Evolutionary conservation across 179 eudicot genomes (phyloP).

Genomic region (Drosera spatulata): DNA sequence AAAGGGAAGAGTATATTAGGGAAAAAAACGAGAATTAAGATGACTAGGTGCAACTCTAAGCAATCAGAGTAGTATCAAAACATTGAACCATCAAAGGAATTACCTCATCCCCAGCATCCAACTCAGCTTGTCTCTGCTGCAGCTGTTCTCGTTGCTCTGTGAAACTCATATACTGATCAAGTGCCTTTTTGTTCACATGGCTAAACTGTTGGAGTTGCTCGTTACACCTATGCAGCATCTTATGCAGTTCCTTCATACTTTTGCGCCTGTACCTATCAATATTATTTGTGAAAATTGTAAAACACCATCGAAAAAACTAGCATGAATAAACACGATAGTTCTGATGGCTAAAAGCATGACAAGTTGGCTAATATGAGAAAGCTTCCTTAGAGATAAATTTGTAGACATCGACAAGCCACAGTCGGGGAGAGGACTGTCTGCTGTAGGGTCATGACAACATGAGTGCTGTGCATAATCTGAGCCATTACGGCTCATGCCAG

Average conservation of each 20-base stretch:
- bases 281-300: not conserved
- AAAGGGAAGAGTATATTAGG: constrained; percentile 1
- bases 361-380: not conserved
- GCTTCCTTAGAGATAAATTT: too few relatives aligned
- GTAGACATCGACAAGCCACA: too few relatives aligned
- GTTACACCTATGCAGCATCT: constrained; percentile 85
- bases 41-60: too few relatives aligned
- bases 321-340: not conserved
- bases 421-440: too few relatives aligned
- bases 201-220: constrained; percentile 93
- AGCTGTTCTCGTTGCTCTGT: constrained; percentile 97
- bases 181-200: constrained; percentile 96
- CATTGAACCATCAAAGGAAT: not conserved
- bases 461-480: too few relatives aligned
- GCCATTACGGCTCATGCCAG: too few relatives aligned
- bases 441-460: too few relatives aligned
- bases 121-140: constrained; percentile 87
- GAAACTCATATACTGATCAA: constrained; percentile 92
- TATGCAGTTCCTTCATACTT: constrained; percentile 71
- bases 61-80: too few relatives aligned
- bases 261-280: constrained; percentile 57
- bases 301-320: not conserved
- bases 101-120: constrained; percentile 99
- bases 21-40: not conserved
- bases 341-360: not conserved